Evolutionary conservation across 2,329 filamentous ascomycete genomes (phyloP).

Genomic region (Phoma sp.): DNA sequence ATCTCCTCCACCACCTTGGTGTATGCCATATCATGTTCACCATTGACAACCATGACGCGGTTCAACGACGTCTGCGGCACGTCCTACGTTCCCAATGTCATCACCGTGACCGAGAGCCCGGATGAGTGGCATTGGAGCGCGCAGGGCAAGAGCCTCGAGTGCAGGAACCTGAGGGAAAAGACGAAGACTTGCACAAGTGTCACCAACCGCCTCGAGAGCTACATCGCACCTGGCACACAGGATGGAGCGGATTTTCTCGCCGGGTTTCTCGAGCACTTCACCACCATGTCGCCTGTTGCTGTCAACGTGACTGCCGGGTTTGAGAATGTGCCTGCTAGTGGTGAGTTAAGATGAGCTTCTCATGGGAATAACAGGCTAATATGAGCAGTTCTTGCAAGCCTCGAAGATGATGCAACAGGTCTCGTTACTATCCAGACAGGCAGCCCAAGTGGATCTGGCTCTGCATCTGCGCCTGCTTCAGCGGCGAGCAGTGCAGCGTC

Average conservation of each 20-base stretch:
- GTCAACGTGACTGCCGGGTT: slow-evolving; percentile 16
- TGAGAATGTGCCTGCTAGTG: slow-evolving; percentile 9
- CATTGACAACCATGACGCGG: slow-evolving; percentile 9
- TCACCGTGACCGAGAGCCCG: slow-evolving; percentile 19
- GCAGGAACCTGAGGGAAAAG: slow-evolving; percentile 4
- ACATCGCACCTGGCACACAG: slow-evolving; percentile 6
- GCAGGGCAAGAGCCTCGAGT: slow-evolving; percentile 7
- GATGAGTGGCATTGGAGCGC: slow-evolving; percentile 16
- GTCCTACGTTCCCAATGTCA: slow-evolving; percentile 1
- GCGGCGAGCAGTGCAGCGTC: neutral
- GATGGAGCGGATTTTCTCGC: neutral
- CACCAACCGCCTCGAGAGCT: neutral
- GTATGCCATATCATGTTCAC: slow-evolving; percentile 16
- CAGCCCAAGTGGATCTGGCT: neutral
- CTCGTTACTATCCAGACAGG: slow-evolving; percentile 3
- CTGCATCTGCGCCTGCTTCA: neutral
- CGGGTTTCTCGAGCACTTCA: slow-evolving; percentile 15
- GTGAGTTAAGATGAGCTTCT: neutral
- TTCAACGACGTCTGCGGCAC: slow-evolving; percentile 18
- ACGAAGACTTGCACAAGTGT: slow-evolving; percentile 17
- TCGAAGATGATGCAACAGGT: slow-evolving; percentile 9
- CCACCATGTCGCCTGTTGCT: slow-evolving; percentile 12
- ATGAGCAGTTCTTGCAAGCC: slow-evolving; percentile 5
- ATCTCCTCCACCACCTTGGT: slow-evolving; percentile 15
- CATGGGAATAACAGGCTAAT: neutral